phyloP scores from a whole-genome alignment of 345 rosid species.

The Citrus glauca region DNA sequence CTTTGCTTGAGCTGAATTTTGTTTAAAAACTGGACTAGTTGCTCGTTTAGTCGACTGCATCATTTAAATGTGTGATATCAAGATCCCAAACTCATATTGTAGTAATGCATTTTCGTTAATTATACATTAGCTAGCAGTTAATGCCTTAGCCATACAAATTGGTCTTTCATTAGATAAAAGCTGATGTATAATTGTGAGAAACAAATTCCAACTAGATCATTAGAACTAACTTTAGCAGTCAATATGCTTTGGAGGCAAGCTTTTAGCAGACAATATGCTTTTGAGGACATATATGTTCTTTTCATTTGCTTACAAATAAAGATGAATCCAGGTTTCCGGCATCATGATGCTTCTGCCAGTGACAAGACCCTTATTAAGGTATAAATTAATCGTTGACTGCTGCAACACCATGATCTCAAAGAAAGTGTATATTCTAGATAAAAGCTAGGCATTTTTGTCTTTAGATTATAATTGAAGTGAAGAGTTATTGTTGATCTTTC shows the following conservation, averaged over 20 bases:
- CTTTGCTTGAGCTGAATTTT: background rate
- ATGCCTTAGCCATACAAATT: background rate
- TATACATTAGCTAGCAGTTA: background rate
- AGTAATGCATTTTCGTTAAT: background rate
- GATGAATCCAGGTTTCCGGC: conserved; percentile 58
- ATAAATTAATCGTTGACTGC: conserved; percentile 12
- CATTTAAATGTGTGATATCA: background rate
- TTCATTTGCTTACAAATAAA: conserved; percentile 23
- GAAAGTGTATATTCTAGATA: conserved; percentile 2
- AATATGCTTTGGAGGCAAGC: background rate
- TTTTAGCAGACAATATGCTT: background rate
- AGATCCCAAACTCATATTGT: background rate
- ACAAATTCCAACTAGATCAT: background rate
- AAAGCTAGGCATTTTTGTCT: conserved; percentile 5
- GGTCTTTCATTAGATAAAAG: no score
- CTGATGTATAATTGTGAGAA: background rate
- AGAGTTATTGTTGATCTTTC: background rate
- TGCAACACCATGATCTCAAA: conserved; percentile 13
- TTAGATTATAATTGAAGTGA: background rate
- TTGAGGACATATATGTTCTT: background rate
- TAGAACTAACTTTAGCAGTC: background rate
- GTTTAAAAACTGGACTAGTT: background rate
- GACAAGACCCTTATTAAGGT: conserved; percentile 66
- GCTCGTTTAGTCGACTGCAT: background rate
- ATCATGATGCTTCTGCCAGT: conserved; percentile 24